phyloP scores from a whole-genome alignment of 805 yeast genomes.

The Saturnispora kantuleensis region DNA sequence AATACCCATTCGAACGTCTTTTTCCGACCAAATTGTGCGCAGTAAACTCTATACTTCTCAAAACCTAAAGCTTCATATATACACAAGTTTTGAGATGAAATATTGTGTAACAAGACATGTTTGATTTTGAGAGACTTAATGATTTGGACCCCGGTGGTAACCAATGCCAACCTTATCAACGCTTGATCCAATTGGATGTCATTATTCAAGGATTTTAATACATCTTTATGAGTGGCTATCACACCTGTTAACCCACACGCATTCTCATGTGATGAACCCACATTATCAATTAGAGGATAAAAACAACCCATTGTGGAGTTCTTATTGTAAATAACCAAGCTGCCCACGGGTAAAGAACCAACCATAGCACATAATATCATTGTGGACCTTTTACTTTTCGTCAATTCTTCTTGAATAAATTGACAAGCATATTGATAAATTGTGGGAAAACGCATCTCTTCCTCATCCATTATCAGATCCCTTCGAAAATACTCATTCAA shows the following conservation, averaged over 20 bases:
- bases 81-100: slow-evolving; percentile 9
- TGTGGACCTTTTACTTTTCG: slow-evolving; percentile 28
- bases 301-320: slow-evolving; percentile 35
- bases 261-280: slow-evolving; percentile 11
- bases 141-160: slow-evolving; percentile 37
- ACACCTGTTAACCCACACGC: slow-evolving; percentile 47
- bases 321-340: slow-evolving; percentile 38
- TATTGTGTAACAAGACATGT: slow-evolving; percentile 12
- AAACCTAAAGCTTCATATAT: slow-evolving; percentile 21
- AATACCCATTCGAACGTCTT: slow-evolving; percentile 19
- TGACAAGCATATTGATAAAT: slow-evolving; percentile 24
- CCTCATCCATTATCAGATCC: slow-evolving; percentile 9
- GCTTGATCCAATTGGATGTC: background rate
- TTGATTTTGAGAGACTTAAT: slow-evolving; percentile 26
- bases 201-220: background rate
- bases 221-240: slow-evolving; percentile 41
- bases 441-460: slow-evolving; percentile 20
- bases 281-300: slow-evolving; percentile 43
- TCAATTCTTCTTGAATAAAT: slow-evolving; percentile 23
- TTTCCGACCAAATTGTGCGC: slow-evolving; percentile 17
- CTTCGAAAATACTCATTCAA: slow-evolving; percentile 29
- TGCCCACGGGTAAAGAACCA: slow-evolving; percentile 27
- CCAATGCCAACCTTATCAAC: slow-evolving; percentile 1
- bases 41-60: slow-evolving; percentile 16
- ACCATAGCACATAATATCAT: slow-evolving; percentile 27